Percentiles rank a stretch among this genome's conserved stretches.
Evolutionary conservation across 1,139 yeast species (phyloP).

Genomic region (Blastobotrys petasosporus): DNA sequence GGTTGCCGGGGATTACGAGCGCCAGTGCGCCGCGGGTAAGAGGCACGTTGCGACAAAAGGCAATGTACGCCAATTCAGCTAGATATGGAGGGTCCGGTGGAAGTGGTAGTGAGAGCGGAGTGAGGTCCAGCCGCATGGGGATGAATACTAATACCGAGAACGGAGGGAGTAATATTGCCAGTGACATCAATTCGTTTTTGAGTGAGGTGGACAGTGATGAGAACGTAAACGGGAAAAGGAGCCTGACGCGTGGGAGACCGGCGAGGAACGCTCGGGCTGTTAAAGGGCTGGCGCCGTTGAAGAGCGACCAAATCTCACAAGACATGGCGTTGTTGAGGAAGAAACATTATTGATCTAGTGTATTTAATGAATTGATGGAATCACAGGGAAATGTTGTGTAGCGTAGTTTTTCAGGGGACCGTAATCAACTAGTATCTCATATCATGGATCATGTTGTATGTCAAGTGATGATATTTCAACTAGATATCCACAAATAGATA

Average conservation of each 20-base stretch:
- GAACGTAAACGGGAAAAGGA: conserved; percentile 1
- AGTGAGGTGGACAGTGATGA: conserved; percentile 16
- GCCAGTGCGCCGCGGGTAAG: neutral
- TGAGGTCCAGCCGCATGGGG: neutral
- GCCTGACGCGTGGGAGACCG: conserved; percentile 2
- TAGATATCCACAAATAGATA: too few relatives aligned
- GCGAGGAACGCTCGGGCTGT: conserved; percentile 11
- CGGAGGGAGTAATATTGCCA: conserved; percentile 6
- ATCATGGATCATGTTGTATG: too few relatives aligned
- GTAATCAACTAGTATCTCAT: too few relatives aligned
- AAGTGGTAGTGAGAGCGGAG: conserved; percentile 6
- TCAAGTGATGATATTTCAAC: too few relatives aligned
- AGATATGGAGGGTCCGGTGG: neutral
- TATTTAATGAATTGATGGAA: too few relatives aligned
- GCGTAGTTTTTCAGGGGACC: too few relatives aligned
- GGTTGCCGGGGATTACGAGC: conserved; percentile 9
- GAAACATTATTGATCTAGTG: neutral
- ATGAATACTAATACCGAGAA: neutral
- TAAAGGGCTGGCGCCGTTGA: conserved; percentile 13
- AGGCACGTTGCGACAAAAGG: too few relatives aligned
- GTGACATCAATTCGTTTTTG: conserved; percentile 16
- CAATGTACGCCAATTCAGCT: too few relatives aligned
- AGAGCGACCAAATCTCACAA: conserved; percentile 11
- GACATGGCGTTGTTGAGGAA: conserved; percentile 9
- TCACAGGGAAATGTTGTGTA: too few relatives aligned